Evolutionary conservation across 768 basidiomycete species (phyloP).

Genomic region (Mycena kentingensis): DNA sequence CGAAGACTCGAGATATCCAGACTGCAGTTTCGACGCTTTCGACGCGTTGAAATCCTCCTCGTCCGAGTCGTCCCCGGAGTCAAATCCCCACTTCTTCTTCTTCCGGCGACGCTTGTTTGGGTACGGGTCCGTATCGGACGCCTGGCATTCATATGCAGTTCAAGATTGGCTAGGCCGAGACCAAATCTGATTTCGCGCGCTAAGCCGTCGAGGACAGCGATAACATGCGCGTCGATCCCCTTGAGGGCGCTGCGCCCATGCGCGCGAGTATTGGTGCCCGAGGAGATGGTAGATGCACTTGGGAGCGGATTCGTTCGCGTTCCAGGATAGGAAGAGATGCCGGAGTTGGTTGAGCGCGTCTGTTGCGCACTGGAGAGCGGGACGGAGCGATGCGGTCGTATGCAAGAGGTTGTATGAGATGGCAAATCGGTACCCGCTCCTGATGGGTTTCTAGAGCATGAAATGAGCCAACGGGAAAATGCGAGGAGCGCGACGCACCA

Average conservation of each 20-base stretch:
- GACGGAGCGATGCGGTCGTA: slow-evolving; percentile 18
- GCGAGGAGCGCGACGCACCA: slow-evolving; percentile 10
- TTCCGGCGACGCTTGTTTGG: not conserved
- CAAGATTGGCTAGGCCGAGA: slow-evolving; percentile 33
- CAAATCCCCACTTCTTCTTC: slow-evolving; percentile 1
- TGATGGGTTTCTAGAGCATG: slow-evolving; percentile 38
- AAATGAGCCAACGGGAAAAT: not conserved
- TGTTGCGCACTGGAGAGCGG: slow-evolving; percentile 19
- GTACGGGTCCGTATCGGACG: slow-evolving; percentile 1
- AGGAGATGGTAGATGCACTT: slow-evolving; percentile 21
- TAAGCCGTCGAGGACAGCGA: slow-evolving; percentile 27
- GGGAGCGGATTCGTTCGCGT: slow-evolving; percentile 3
- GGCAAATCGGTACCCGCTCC: slow-evolving; percentile 40
- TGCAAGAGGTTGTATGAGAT: slow-evolving; percentile 43
- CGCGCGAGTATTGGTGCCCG: slow-evolving; percentile 22
- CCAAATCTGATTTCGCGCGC: slow-evolving; percentile 31
- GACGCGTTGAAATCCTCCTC: slow-evolving; percentile 14
- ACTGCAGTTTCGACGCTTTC: slow-evolving; percentile 14
- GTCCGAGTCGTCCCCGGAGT: slow-evolving; percentile 5
- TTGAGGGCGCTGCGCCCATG: slow-evolving; percentile 28
- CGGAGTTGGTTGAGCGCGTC: slow-evolving; percentile 19
- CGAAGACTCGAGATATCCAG: slow-evolving; percentile 15
- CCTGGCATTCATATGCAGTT: slow-evolving; percentile 21
- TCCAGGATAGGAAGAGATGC: slow-evolving; percentile 34
- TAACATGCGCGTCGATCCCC: slow-evolving; percentile 35